Conservation (phyloP, 495 filamentous ascomycete genomes). For the Podospora sp. region DNA sequence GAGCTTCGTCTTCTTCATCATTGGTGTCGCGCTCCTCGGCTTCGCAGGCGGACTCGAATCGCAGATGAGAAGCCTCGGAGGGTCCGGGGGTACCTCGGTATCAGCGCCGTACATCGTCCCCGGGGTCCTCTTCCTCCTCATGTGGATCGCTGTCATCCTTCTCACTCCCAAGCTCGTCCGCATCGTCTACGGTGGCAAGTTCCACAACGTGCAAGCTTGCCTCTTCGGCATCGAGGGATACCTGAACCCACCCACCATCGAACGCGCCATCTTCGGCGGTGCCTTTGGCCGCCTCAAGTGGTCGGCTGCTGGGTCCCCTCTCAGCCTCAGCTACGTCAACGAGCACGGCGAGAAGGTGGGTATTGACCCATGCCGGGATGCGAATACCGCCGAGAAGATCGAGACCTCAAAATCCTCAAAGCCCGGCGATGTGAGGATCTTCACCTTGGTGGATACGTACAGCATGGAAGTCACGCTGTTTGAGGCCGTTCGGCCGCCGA, state of each 20-base stretch:
- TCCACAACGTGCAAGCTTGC: constrained; percentile 20
- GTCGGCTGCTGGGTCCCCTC: constrained; percentile 16
- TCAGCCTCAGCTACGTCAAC: constrained; percentile 16
- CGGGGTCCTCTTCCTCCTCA: constrained; percentile 15
- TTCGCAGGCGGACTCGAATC: not conserved
- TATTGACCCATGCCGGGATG: not conserved
- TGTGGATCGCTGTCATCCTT: constrained; percentile 12
- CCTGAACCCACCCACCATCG: constrained; percentile 26
- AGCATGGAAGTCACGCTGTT: constrained; percentile 43
- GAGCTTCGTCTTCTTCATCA: constrained; percentile 9
- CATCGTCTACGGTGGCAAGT: constrained; percentile 22
- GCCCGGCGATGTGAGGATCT: constrained; percentile 25
- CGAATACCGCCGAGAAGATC: not conserved
- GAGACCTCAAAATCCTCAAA: constrained; percentile 12
- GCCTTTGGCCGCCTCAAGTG: constrained; percentile 16
- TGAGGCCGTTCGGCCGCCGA: constrained; percentile 38
- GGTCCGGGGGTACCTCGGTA: not conserved
- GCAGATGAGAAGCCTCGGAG: not conserved
- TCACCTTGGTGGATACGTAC: constrained; percentile 45
- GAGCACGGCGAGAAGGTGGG: constrained; percentile 6
- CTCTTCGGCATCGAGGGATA: constrained; percentile 38
- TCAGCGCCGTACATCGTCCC: not conserved
- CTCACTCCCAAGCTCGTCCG: constrained; percentile 19
- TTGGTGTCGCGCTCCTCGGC: constrained; percentile 15
- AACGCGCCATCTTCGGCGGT: constrained; percentile 32